Base-by-base conservation (phyloP, 202 grass and related monocot species). In the Setaria italica region DNA sequence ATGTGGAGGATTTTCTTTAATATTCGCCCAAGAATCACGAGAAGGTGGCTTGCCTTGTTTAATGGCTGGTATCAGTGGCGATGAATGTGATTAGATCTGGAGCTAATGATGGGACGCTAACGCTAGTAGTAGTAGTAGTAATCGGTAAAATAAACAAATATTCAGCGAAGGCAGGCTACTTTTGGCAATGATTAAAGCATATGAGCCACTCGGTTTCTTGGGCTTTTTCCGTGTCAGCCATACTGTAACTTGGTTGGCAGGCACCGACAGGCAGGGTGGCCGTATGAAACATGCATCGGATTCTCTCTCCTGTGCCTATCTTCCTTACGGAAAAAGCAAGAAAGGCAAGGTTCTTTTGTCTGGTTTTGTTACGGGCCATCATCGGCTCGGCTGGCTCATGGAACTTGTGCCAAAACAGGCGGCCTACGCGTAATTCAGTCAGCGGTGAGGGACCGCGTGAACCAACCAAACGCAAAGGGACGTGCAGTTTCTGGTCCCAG, bases 71-170 rank as follows among this genome's bases (percentile, higher is more conserved):
- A 8, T 68, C 62, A 67, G 17, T 8, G 19, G 3, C 46, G 30
- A 78, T 46, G 56, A 29, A 55, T 25, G 4, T 0, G 64, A 66
- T 51, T 83, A 83, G 34, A 64, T 70, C 63, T 82, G 4, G 11
- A 11, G 54, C 7, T 19, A 58, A 59, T 77, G 33, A 74, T 54
- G 32, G 16, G 34, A 41, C 54, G 54, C 51, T 54, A 5, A 7
- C 25, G 42, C 47, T 48, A 9, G 7, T 46, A 19, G 51, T 56
- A 57, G 7, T 20, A 57, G 17, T 2, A n/a, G 5, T 56, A 56
- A 56, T 56, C 17, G 6, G 7, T 1, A 4, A 57, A 57, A 13
- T 13, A 49, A 49, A 47, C 9, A 3, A n/a, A 42, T 42, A n/a
- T 42, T 42, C 35, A 8, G 48, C 10, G 47, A 41, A 16, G 3